A percentile compares a stretch with the other conserved stretches of the same genome.
These are phyloP conservation scores for Calcarisporium arbuscula DNA, from an alignment of 2,329 filamentous ascomycete species.

Conservation along the genomic window DNA sequence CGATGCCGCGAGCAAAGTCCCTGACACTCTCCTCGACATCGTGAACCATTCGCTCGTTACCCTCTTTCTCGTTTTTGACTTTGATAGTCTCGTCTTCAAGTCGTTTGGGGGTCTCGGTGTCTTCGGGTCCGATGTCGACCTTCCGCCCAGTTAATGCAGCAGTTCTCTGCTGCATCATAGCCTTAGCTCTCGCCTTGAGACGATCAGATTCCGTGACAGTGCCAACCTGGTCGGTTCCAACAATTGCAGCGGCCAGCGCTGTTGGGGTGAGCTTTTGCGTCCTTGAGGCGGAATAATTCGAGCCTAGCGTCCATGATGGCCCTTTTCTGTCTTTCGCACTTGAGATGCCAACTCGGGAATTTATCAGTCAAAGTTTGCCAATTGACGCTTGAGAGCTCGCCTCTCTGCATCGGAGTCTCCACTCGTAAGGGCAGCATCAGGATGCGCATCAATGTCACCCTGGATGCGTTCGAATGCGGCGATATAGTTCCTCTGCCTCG, in stretches of 20 bases:
- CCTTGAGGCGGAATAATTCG: conserved; percentile 87
- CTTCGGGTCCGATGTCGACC: conserved; percentile 60
- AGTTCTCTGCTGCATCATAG: conserved; percentile 97
- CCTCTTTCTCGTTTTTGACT: conserved; percentile 78
- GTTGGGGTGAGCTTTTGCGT: conserved; percentile 84
- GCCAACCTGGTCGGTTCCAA: conserved; percentile 90
- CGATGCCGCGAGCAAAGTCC: conserved; percentile 78
- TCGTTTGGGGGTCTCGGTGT: conserved; percentile 72
- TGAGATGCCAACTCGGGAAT: conserved; percentile 88
- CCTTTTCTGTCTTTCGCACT: conserved; percentile 82
- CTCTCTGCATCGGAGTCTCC: conserved; percentile 85
- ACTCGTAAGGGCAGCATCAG: conserved; percentile 62
- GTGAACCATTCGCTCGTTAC: conserved; percentile 91
- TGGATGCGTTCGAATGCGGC: conserved; percentile 85
- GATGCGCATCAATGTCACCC: conserved; percentile 89
- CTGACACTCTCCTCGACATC: conserved; percentile 95
- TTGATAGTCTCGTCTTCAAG: conserved; percentile 83
- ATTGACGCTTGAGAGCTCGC: conserved; percentile 76
- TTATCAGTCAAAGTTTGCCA: conserved; percentile 85
- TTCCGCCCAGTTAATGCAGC: conserved; percentile 87
- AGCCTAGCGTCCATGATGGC: conserved; percentile 86
- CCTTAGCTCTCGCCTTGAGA: conserved; percentile 88
- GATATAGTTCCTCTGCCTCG: conserved; percentile 90
- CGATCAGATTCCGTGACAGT: conserved; percentile 87
- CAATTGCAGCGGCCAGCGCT: conserved; percentile 72